Percentiles rank a stretch among this genome's conserved stretches.
These are phyloP conservation scores for Chionographis japonica DNA, from an alignment of 106 monocot genomes.

Conservation along the genomic window DNA sequence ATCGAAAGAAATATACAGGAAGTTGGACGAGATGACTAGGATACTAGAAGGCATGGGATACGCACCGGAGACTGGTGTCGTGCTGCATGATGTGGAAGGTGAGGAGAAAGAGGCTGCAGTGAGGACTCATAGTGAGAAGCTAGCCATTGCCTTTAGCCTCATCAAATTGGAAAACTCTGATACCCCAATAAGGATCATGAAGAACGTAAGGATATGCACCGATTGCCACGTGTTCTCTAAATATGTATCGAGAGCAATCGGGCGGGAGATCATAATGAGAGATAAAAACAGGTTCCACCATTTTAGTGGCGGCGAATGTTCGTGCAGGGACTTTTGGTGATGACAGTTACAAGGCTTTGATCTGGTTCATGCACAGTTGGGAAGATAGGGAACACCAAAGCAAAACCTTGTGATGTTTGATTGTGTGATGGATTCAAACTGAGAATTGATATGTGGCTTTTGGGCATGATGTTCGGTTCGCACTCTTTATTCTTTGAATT, in stretches of 20 bases:
- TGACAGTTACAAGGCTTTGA: too few species aligned
- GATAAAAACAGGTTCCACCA: constrained; percentile 43
- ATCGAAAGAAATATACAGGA: constrained; percentile 7
- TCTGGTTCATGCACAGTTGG: too few species aligned
- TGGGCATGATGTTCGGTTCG: too few species aligned
- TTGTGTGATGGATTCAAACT: too few species aligned
- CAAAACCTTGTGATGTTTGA: too few species aligned
- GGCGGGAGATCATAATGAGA: constrained; percentile 30
- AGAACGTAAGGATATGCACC: constrained; percentile 28
- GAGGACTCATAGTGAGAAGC: constrained; percentile 25
- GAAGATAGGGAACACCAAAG: too few species aligned
- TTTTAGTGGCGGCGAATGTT: constrained; percentile 24
- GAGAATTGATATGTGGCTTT: too few species aligned
- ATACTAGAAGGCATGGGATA: constrained; percentile 13
- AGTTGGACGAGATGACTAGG: constrained; percentile 11
- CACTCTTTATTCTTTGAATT: too few species aligned
- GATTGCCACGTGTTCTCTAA: constrained; percentile 30
- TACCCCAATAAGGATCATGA: constrained; percentile 24
- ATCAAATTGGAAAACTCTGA: not conserved
- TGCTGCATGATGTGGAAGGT: constrained; percentile 28
- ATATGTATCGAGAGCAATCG: constrained; percentile 8
- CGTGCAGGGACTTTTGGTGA: constrained; percentile 35
- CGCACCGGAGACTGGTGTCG: constrained; percentile 6
- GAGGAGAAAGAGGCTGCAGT: constrained; percentile 35
- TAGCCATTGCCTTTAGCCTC: constrained; percentile 20